Evolutionary conservation across 140 eudicot genomes (phyloP), one percentile per base, ranked within the genome.

Genomic region (Senecio squalidus): DNA sequence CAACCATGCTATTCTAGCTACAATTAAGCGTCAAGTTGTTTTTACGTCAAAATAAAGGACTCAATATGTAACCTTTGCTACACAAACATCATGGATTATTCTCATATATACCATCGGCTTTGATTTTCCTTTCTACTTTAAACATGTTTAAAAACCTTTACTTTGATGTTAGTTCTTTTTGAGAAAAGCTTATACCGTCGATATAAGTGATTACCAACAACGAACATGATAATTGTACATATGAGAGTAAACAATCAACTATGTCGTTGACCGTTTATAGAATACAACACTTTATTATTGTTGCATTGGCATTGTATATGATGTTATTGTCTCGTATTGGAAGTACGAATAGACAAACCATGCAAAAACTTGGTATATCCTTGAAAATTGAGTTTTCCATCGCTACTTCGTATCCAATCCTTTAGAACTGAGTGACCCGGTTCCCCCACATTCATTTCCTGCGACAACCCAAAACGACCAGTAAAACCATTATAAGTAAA

Each of bases 341-440:
- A 75, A 69, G 62, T 75, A 2, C 95, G 86, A 25, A 76, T 60
- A 0, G 96, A 87, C 18, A 92, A 86, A 38, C 96, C 98, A 21
- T 92, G 98, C 82, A 92, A 82, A 78, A 87, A 87, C 78, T 92
- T 92, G 14, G 96, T 92, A 55, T 74, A 92, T 14, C 98, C 98
- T 4, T 84, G 70, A 66, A 86, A 82, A 78, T 74, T 92, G 30
- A 87, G 81, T 53, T 84, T 84, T 23, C 89, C 86, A 33, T 92
- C 96, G 0, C 84, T 72, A 9, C 30, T 56, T 60, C 96, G 67
- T 9, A 91, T 80, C 98, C 96, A 92, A 46, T 92, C 96, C 64
- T 76, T 87, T 5, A 87, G 84, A 41, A 80, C 64, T 67, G 84
- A 22, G 69, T 86, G 41, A 28, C 81, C 69, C 11, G 88, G 22